phyloP scores from a whole-genome alignment of 257 asterid species.

The Gynochthodes officinalis region DNA sequence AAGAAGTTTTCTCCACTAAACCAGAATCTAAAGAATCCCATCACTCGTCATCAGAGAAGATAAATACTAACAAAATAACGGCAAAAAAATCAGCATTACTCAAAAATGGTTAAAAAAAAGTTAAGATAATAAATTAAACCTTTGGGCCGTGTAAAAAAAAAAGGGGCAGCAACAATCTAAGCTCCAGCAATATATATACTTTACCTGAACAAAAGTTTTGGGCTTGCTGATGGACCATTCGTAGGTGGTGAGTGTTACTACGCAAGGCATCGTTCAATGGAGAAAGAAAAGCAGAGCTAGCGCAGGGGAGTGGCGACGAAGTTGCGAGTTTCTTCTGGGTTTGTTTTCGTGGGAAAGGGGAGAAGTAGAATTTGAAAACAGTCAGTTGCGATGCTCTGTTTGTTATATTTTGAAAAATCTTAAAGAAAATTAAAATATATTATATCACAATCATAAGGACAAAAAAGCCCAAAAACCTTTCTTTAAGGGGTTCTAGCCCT shows the following conservation, averaged over 20 bases:
- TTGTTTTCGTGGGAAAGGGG: too few species aligned
- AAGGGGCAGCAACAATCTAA: neutral
- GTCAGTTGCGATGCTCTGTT: too few species aligned
- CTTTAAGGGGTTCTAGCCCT: too few species aligned
- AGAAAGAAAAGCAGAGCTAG: neutral
- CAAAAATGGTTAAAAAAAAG: neutral
- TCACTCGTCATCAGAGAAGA: neutral
- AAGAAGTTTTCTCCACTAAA: neutral
- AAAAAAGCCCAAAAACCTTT: too few species aligned
- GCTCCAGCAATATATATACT: neutral
- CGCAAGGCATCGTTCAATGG: neutral
- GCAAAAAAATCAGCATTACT: neutral
- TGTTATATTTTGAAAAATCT: too few species aligned
- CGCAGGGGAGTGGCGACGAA: neutral
- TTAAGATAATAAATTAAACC: neutral
- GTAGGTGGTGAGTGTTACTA: neutral
- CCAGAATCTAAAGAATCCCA: neutral
- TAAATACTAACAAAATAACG: neutral
- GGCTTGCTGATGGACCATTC: constrained; percentile 4
- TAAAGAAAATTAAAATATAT: too few species aligned
- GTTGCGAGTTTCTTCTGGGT: neutral
- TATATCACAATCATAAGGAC: too few species aligned
- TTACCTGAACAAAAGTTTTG: constrained; percentile 7
- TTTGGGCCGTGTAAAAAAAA: neutral
- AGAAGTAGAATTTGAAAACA: too few species aligned